phyloP scores from a whole-genome alignment of 495 filamentous ascomycete species.

The Halenospora varia region DNA sequence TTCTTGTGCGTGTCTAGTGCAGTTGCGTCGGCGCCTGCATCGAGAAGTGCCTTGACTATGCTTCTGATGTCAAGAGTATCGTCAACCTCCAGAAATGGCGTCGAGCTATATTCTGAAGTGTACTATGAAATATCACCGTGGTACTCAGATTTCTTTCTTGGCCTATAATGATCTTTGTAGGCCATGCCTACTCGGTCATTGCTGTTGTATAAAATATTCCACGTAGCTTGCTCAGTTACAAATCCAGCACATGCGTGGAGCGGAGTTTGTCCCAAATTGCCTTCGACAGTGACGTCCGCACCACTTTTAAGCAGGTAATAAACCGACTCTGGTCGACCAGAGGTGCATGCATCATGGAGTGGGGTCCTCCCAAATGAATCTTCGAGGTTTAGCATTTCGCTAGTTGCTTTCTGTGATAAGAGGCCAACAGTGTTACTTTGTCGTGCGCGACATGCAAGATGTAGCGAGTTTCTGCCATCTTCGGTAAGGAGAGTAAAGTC shows the following conservation, averaged over 20 bases:
- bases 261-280: conserved; percentile 12
- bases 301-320: conserved; percentile 30
- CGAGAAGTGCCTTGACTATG: conserved; percentile 14
- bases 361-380: conserved; percentile 26
- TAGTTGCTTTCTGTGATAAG: conserved; percentile 18
- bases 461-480: conserved; percentile 33
- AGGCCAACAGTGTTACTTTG: conserved; percentile 33
- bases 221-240: conserved; percentile 4
- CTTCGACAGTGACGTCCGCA: conserved; percentile 23
- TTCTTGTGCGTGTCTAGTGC: conserved; percentile 7
- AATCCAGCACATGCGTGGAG: conserved; percentile 24
- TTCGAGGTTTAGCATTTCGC: conserved; percentile 15
- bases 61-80: background rate
- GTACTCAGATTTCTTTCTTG: too few species aligned
- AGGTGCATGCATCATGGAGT: conserved; percentile 35
- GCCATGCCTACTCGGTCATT: background rate
- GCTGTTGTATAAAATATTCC: background rate
- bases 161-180: conserved; percentile 9
- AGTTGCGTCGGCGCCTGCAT: conserved; percentile 21
- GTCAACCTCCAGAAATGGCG: background rate
- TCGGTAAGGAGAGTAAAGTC: conserved; percentile 25
- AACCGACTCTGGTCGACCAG: conserved; percentile 35
- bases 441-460: conserved; percentile 34
- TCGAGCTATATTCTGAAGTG: background rate
- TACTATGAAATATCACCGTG: too few species aligned